phyloP scores from a whole-genome alignment of 176 grass and related monocot species.

The Aegilops longissima region DNA sequence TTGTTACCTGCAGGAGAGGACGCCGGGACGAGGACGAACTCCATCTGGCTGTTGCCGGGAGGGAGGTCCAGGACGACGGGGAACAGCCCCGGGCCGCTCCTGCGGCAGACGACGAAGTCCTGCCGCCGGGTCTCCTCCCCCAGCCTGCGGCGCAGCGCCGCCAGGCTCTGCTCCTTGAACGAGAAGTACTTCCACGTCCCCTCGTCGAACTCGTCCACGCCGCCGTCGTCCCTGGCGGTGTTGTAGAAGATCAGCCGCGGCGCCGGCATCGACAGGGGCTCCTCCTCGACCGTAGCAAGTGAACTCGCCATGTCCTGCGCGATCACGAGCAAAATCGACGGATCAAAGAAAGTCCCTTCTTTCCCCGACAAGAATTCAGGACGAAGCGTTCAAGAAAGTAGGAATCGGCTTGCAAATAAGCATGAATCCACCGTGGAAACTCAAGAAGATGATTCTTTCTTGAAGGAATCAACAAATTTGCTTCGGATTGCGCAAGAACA shows the following conservation, averaged over 20 bases:
- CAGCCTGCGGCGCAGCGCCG: constrained; percentile 34
- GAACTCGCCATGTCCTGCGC: background rate
- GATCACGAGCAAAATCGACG: background rate
- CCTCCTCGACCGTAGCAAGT: constrained; percentile 17
- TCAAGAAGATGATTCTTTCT: background rate
- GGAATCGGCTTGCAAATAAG: background rate
- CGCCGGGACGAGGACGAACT: constrained; percentile 41
- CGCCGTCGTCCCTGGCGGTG: constrained; percentile 42
- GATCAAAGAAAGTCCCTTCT: background rate
- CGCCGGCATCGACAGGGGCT: constrained; percentile 18
- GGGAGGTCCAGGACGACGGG: constrained; percentile 53
- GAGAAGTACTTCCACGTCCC: constrained; percentile 53
- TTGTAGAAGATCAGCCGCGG: constrained; percentile 50
- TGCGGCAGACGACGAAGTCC: constrained; percentile 51
- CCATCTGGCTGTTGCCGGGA: constrained; percentile 52
- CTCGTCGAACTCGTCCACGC: constrained; percentile 48
- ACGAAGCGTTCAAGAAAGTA: background rate
- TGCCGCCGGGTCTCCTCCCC: constrained; percentile 24
- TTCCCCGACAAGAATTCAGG: background rate
- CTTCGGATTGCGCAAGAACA: background rate
- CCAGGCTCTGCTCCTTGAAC: constrained; percentile 45
- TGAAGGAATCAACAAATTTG: background rate
- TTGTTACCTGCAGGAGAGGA: constrained; percentile 20
- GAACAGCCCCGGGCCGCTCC: constrained; percentile 28
- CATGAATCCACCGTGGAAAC: background rate